phyloP scores from a whole-genome alignment of 352 stramenopile genomes.

The Elongisporangium senticosum region DNA sequence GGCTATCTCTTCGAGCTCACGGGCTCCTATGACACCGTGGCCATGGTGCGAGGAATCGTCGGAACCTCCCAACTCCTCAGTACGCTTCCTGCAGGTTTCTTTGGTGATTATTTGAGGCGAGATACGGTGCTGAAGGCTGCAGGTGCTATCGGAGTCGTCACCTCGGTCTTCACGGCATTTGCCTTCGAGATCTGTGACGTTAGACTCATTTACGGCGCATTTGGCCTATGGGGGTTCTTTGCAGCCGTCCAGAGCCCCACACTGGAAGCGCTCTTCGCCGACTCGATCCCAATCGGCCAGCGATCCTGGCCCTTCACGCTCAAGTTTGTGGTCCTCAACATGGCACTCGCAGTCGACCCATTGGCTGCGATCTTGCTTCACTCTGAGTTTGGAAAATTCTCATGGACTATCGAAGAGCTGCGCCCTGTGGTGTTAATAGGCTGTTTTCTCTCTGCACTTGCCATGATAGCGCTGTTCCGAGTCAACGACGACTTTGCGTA shows the following conservation, averaged over 20 bases:
- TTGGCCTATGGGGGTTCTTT: constrained; percentile 80
- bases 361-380: constrained; percentile 67
- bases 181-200: constrained; percentile 40
- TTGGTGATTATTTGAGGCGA: constrained; percentile 44
- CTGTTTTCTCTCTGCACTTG: constrained; percentile 44
- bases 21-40: constrained; percentile 37
- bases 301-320: constrained; percentile 74
- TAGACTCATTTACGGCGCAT: constrained; percentile 49
- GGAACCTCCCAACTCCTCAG: constrained; percentile 49
- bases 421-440: constrained; percentile 64
- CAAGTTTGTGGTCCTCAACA: constrained; percentile 59
- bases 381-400: constrained; percentile 47
- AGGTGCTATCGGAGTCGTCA: constrained; percentile 27
- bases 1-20: constrained; percentile 61
- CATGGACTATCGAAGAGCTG: constrained; percentile 65
- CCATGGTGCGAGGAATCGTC: constrained; percentile 38
- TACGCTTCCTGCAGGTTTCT: constrained; percentile 46
- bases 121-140: constrained; percentile 41
- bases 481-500: constrained; percentile 78
- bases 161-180: constrained; percentile 33
- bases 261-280: constrained; percentile 78
- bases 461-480: constrained; percentile 61
- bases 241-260: constrained; percentile 66
- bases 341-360: constrained; percentile 43
- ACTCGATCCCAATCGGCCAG: constrained; percentile 66